phyloP scores from a whole-genome alignment of 1,284 basidiomycete genomes.

The Marasmius sp. region DNA sequence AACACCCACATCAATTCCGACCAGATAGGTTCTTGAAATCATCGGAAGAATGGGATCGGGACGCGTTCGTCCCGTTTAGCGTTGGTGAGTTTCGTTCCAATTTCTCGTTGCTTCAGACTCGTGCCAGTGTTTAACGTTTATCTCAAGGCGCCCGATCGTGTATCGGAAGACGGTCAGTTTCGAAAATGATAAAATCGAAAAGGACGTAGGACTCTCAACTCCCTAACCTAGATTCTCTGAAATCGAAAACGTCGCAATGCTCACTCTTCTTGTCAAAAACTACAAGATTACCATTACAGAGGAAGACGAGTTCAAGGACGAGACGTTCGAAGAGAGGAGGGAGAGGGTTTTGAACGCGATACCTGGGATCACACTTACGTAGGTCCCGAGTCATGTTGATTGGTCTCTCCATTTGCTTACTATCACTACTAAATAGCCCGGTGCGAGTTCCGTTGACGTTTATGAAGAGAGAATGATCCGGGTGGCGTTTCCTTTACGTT shows the following conservation, averaged over 20 bases:
- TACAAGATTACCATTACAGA: not conserved
- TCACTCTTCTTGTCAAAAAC: not conserved
- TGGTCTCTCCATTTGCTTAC: no score
- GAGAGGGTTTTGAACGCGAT: no score
- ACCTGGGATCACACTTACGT: no score
- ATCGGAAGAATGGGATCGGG: not conserved
- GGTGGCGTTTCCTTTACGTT: no score
- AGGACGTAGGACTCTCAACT: not conserved
- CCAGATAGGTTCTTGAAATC: not conserved
- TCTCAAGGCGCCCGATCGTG: not conserved
- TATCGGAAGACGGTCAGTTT: not conserved
- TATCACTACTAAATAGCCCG: no score
- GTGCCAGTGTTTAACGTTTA: not conserved
- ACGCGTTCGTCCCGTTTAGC: slow-evolving; percentile 8
- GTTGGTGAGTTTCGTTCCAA: not conserved
- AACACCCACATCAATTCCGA: not conserved
- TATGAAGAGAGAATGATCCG: no score
- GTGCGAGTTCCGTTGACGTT: no score
- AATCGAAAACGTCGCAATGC: not conserved
- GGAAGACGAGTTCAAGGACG: not conserved
- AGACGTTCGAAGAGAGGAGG: not conserved
- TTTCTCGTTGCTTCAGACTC: not conserved
- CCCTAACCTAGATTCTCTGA: not conserved
- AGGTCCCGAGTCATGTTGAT: no score
- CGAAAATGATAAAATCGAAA: not conserved